These are phyloP conservation scores for Davidsoniella australis DNA, from an alignment of 2,329 filamentous ascomycete species.

Conservation along the genomic window DNA sequence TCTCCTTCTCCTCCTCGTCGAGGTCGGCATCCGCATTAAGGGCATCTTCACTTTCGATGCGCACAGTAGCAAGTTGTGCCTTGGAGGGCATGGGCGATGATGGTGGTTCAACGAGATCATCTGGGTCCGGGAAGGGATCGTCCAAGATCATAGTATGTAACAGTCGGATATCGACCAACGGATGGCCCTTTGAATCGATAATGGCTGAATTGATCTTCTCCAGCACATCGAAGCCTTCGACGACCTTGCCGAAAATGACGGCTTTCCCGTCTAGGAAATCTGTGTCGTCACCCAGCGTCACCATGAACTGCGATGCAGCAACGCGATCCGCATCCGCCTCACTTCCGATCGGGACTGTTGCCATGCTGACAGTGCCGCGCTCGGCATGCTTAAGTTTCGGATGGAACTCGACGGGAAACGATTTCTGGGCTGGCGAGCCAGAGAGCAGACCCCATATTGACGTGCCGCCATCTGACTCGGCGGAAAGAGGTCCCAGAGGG, in stretches of 20 bases:
- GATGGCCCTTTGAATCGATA: constrained; percentile 68
- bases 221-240: constrained; percentile 84
- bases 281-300: constrained; percentile 76
- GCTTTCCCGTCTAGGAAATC: constrained; percentile 86
- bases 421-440: constrained; percentile 45
- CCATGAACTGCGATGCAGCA: constrained; percentile 82
- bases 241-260: constrained; percentile 88
- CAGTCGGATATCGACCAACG: constrained; percentile 86
- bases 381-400: constrained; percentile 78
- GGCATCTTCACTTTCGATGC: constrained; percentile 78
- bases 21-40: constrained; percentile 51
- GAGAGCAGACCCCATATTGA: constrained; percentile 81
- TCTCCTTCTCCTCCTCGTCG: constrained; percentile 68
- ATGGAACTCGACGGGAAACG: constrained; percentile 70
- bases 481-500: constrained; percentile 69
- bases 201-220: constrained; percentile 89
- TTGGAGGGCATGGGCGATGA: constrained; percentile 67
- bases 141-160: constrained; percentile 85
- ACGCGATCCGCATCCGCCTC: constrained; percentile 61
- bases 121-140: constrained; percentile 75
- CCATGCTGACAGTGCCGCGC: constrained; percentile 91
- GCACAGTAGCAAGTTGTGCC: constrained; percentile 75
- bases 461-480: constrained; percentile 76
- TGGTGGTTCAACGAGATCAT: constrained; percentile 44
- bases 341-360: constrained; percentile 70